Percentiles rank a stretch among this genome's conserved stretches.
Evolutionary conservation across 192 early-diverging fungal genomes (phyloP).

Genomic region (Mortierella hygrophila): DNA sequence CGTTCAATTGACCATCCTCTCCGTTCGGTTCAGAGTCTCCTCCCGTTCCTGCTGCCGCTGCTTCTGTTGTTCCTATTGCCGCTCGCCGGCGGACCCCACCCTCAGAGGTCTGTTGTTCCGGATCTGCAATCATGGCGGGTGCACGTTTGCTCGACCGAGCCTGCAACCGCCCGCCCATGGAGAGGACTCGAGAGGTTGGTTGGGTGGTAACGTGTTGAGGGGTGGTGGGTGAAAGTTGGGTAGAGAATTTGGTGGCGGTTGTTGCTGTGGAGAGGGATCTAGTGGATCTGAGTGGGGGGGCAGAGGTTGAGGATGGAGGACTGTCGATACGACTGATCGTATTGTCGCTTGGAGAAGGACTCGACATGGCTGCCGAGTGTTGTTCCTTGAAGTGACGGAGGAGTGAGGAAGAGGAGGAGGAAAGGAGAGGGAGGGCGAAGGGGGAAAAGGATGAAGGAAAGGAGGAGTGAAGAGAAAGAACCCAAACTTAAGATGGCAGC

Average conservation of each 20-base stretch:
- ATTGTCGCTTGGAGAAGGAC: not conserved
- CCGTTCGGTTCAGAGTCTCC: not conserved
- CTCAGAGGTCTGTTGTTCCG: not conserved
- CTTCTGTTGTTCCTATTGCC: not conserved
- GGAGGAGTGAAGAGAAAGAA: not conserved
- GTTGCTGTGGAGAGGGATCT: not conserved
- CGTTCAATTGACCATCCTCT: not conserved
- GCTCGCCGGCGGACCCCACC: slow-evolving; percentile 11
- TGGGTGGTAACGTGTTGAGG: not conserved
- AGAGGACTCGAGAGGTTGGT: not conserved
- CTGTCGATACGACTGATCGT: not conserved
- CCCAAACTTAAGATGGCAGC: no score
- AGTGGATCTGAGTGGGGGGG: not conserved
- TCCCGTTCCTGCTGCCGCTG: not conserved
- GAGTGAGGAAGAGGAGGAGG: not conserved
- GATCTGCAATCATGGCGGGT: not conserved
- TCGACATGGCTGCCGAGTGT: not conserved
- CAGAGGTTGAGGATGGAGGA: not conserved
- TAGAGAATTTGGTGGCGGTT: not conserved
- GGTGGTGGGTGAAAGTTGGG: not conserved
- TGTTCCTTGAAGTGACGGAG: not conserved
- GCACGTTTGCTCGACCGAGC: not conserved
- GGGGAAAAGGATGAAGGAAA: not conserved
- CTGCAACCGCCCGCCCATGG: not conserved
- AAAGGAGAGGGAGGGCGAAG: not conserved